Percentiles rank a stretch among this genome's conserved stretches.
phyloP scores from a whole-genome alignment of 2,329 filamentous ascomycete species.

The Didymella exigua region DNA sequence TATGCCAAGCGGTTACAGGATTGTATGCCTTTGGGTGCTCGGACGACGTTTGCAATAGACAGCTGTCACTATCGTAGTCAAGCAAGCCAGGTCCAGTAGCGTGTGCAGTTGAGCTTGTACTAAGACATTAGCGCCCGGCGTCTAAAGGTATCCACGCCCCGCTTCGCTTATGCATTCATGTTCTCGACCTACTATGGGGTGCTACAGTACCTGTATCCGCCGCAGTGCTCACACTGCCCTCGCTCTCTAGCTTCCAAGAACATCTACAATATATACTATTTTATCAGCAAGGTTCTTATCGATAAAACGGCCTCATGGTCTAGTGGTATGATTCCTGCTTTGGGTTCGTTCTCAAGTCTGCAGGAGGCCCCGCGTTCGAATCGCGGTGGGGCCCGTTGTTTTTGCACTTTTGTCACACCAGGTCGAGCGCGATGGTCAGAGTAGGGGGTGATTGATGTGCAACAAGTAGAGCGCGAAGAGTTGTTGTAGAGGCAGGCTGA shows the following conservation, averaged over 20 bases:
- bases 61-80: background rate
- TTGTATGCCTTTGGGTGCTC: background rate
- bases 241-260: too few species aligned
- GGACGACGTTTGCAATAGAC: background rate
- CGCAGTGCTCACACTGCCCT: background rate
- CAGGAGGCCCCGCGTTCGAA: conserved; percentile 17
- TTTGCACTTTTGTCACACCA: too few species aligned
- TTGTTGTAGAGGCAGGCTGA: too few species aligned
- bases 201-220: background rate
- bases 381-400: too few species aligned
- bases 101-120: background rate
- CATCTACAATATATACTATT: background rate
- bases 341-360: conserved; percentile 4
- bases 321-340: conserved; percentile 18
- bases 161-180: background rate
- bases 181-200: background rate
- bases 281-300: background rate
- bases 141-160: background rate
- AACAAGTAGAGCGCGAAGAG: too few species aligned
- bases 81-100: background rate
- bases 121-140: background rate
- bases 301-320: conserved; percentile 21
- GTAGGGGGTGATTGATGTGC: too few species aligned
- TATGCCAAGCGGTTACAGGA: background rate
- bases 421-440: too few species aligned